phyloP scores from a whole-genome alignment of 306 rosid species.

The Oemleria cerasiformis region DNA sequence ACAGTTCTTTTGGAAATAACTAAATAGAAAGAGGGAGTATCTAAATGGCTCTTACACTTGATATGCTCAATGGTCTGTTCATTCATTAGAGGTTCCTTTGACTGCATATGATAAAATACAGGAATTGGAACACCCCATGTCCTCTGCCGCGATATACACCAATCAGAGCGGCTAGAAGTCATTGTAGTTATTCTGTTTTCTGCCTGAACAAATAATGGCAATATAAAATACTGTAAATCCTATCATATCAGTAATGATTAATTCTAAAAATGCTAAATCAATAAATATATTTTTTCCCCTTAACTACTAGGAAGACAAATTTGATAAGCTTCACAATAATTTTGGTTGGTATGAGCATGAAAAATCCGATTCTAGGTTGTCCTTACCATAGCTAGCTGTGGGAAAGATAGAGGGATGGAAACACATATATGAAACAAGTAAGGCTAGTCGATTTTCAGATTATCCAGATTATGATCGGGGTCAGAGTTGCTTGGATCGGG shows the following conservation, averaged over 20 bases:
- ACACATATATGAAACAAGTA: too few species aligned
- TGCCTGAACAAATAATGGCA: conserved; percentile 50
- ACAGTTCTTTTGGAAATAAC: background rate
- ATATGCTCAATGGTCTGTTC: conserved; percentile 83
- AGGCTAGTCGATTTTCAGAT: too few species aligned
- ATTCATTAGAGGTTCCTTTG: conserved; percentile 92
- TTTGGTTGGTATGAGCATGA: too few species aligned
- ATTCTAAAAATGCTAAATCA: background rate
- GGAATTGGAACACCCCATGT: conserved; percentile 99
- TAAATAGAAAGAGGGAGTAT: background rate
- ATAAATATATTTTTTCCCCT: background rate
- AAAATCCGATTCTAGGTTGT: too few species aligned
- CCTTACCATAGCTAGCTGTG: too few species aligned
- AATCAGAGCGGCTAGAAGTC: conserved; percentile 90
- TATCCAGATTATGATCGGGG: too few species aligned
- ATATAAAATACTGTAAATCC: conserved; percentile 10
- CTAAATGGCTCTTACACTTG: conserved; percentile 50
- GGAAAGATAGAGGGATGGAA: too few species aligned
- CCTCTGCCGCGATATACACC: conserved; percentile 99
- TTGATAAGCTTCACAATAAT: background rate
- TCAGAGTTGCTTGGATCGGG: too few species aligned
- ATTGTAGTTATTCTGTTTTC: conserved; percentile 94
- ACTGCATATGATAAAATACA: conserved; percentile 78
- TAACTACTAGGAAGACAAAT: background rate
- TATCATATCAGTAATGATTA: background rate